Percentiles rank a stretch among this genome's conserved stretches.
Evolutionary conservation across 2,329 filamentous ascomycete genomes (phyloP).

Genomic region (Chalaropsis ovoidea): DNA sequence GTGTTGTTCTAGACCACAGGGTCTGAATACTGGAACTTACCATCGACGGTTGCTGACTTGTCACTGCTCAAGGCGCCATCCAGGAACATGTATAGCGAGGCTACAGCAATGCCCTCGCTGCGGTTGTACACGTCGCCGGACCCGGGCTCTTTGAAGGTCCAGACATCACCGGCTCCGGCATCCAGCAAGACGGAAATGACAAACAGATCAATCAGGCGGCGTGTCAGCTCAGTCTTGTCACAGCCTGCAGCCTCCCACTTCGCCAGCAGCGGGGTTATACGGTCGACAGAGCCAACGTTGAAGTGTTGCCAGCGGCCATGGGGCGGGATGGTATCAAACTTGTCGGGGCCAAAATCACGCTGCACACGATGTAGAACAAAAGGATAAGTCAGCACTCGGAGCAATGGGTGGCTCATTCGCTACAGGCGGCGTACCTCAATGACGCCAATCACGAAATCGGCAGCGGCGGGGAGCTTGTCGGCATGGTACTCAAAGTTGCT

Average conservation of each 20-base stretch:
- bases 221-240: constrained; percentile 40
- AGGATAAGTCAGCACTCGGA: background rate
- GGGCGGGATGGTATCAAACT: constrained; percentile 40
- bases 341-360: constrained; percentile 44
- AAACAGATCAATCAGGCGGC: constrained; percentile 51
- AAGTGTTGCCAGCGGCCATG: constrained; percentile 56
- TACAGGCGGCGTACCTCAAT: constrained; percentile 34
- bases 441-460: constrained; percentile 36
- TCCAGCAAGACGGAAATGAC: constrained; percentile 51
- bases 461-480: constrained; percentile 34
- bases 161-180: constrained; percentile 43
- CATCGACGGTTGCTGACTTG: constrained; percentile 31
- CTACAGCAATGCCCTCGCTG: constrained; percentile 45
- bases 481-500: constrained; percentile 37
- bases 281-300: constrained; percentile 44
- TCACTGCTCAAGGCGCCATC: constrained; percentile 34
- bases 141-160: constrained; percentile 38
- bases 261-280: constrained; percentile 38
- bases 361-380: constrained; percentile 27
- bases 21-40: constrained; percentile 28
- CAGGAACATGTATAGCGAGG: constrained; percentile 42
- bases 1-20: background rate
- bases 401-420: background rate
- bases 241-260: constrained; percentile 37
- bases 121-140: constrained; percentile 33